Evolutionary conservation across 2,329 filamentous ascomycete genomes (phyloP).

Genomic region (Ceratocystis variospora): DNA sequence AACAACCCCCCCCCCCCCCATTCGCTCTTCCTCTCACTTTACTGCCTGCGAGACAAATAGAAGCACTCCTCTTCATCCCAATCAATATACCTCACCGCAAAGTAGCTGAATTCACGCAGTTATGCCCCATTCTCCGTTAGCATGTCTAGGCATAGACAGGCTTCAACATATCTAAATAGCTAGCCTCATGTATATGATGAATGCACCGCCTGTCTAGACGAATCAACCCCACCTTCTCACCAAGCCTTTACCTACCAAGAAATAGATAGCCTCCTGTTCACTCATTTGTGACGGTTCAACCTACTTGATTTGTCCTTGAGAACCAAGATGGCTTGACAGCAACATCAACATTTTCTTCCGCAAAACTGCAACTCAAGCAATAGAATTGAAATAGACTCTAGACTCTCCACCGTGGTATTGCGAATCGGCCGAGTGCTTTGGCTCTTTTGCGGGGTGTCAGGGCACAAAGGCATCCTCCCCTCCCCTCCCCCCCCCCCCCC

Average conservation of each 20-base stretch:
- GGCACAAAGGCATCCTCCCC: neutral
- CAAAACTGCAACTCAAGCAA: neutral
- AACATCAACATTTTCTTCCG: neutral
- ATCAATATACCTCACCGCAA: neutral
- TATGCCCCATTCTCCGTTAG: neutral
- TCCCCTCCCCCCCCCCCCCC: neutral
- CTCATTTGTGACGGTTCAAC: neutral
- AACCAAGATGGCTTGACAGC: neutral
- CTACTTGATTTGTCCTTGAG: neutral
- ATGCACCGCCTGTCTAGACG: neutral
- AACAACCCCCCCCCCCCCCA: too few relatives aligned
- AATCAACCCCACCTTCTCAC: neutral
- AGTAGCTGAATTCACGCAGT: neutral
- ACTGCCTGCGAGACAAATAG: neutral
- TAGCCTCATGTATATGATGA: neutral
- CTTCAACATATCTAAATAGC: neutral
- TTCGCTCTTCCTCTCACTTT: neutral
- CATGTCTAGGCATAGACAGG: neutral
- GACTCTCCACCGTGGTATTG: neutral
- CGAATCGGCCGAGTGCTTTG: neutral
- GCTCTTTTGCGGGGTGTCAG: neutral
- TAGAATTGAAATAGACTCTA: neutral
- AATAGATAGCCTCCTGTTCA: neutral
- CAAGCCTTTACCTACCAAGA: neutral
- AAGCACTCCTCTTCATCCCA: neutral